Evolutionary conservation across 768 basidiomycete species (phyloP).

Genomic region (Naganishia vaughanmartiniae): DNA sequence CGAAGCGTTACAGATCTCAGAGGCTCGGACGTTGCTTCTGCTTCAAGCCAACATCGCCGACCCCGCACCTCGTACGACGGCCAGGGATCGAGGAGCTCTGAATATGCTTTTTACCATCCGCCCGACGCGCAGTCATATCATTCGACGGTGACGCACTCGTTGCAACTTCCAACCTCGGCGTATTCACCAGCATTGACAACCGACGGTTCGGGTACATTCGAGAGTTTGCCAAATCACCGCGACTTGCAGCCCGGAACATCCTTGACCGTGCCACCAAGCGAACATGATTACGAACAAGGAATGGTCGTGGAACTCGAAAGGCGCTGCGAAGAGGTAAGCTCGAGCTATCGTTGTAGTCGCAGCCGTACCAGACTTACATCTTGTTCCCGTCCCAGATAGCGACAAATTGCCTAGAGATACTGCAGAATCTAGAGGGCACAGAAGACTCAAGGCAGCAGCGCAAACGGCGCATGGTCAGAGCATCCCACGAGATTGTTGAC

Average conservation of each 20-base stretch:
- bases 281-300: neutral
- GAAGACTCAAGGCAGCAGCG: slow-evolving; percentile 2
- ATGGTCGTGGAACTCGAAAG: neutral
- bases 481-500: slow-evolving; percentile 3
- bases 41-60: neutral
- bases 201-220: neutral
- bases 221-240: neutral
- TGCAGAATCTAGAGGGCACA: slow-evolving; percentile 5
- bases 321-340: slow-evolving; percentile 20
- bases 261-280: neutral
- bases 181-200: neutral
- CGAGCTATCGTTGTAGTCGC: too few species aligned
- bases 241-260: neutral
- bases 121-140: neutral
- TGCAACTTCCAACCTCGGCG: neutral
- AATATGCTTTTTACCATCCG: neutral
- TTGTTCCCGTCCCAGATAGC: neutral
- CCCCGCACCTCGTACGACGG: slow-evolving; percentile 3
- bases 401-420: neutral
- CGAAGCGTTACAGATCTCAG: neutral
- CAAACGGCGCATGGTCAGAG: neutral
- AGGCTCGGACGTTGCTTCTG: neutral
- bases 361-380: neutral
- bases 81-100: neutral
- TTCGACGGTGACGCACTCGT: neutral